These are phyloP conservation scores for Clarkia xantiana DNA, from an alignment of 345 rosid species.

Conservation along the genomic window DNA sequence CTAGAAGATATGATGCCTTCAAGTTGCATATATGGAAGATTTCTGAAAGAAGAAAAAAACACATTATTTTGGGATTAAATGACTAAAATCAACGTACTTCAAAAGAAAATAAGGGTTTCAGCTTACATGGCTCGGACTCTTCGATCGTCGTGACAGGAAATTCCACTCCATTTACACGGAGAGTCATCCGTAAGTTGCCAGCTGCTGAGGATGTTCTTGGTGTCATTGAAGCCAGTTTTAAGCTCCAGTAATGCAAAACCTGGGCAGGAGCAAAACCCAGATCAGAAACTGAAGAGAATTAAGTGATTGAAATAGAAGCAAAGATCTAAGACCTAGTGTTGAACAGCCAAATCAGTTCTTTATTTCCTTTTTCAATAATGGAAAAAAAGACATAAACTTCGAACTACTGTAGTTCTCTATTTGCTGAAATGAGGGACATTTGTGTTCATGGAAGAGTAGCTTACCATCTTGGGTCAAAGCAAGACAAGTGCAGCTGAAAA, in stretches of 20 bases:
- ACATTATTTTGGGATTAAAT: not conserved
- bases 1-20: constrained; percentile 82
- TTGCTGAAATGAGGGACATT: not conserved
- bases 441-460: not conserved
- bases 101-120: not conserved
- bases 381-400: not conserved
- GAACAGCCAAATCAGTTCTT: not conserved
- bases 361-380: too few relatives aligned
- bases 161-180: constrained; percentile 93
- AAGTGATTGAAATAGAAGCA: not conserved
- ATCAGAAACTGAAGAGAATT: not conserved
- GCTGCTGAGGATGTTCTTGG: constrained; percentile 43
- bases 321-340: not conserved
- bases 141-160: constrained; percentile 57
- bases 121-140: constrained; percentile 64
- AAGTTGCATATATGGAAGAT: constrained; percentile 77
- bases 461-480: constrained; percentile 60
- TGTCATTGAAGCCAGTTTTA: constrained; percentile 61
- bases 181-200: constrained; percentile 62
- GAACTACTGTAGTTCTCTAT: too few relatives aligned
- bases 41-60: constrained; percentile 29
- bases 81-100: not conserved
- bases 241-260: constrained; percentile 67
- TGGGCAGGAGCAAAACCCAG: constrained; percentile 14
- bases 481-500: constrained; percentile 20